Percentiles rank a stretch among this genome's conserved stretches.
Conservation (phyloP, 1,284 basidiomycete genomes). For the Moesziomyces parantarcticus region DNA sequence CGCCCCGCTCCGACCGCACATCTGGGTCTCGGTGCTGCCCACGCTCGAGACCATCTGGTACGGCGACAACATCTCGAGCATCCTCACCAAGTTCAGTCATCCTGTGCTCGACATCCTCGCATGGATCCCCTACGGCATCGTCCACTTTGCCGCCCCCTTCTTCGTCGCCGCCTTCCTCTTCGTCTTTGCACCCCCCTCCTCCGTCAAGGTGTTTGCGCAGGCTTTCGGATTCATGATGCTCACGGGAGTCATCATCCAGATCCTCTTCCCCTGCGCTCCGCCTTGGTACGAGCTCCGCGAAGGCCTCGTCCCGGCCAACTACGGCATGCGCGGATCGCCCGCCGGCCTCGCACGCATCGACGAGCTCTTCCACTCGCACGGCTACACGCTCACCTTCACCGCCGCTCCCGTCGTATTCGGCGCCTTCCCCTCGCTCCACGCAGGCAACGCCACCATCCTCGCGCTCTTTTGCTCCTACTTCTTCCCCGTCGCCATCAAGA, state of each 20-base stretch:
- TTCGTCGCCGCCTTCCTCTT: conserved; percentile 75
- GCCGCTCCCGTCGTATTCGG: conserved; percentile 94
- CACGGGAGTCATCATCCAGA: conserved; percentile 86
- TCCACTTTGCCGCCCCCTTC: conserved; percentile 84
- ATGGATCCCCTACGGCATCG: conserved; percentile 94
- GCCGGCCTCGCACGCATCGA: conserved; percentile 94
- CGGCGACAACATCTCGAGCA: conserved; percentile 95
- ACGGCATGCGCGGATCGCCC: conserved; percentile 86
- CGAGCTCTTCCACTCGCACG: conserved; percentile 80
- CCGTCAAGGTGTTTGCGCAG: conserved; percentile 85
- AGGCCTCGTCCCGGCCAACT: conserved; percentile 92
- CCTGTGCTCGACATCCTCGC: conserved; percentile 90
- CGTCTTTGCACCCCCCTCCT: conserved; percentile 81
- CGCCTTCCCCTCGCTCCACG: conserved; percentile 93
- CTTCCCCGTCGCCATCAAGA: conserved; percentile 74
- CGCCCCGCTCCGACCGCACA: conserved; percentile 77
- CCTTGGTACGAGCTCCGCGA: conserved; percentile 98
- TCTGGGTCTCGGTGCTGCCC: conserved; percentile 91
- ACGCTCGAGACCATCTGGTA: conserved; percentile 94
- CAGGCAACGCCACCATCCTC: conserved; percentile 89
- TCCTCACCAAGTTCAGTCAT: conserved; percentile 92
- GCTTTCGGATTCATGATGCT: conserved; percentile 95
- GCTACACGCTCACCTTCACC: conserved; percentile 86
- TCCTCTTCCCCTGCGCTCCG: conserved; percentile 89
- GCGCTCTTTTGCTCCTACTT: conserved; percentile 94